Base-by-base conservation (phyloP, 2,329 filamentous ascomycete species). In the Raffaelea deltoideospora region DNA sequence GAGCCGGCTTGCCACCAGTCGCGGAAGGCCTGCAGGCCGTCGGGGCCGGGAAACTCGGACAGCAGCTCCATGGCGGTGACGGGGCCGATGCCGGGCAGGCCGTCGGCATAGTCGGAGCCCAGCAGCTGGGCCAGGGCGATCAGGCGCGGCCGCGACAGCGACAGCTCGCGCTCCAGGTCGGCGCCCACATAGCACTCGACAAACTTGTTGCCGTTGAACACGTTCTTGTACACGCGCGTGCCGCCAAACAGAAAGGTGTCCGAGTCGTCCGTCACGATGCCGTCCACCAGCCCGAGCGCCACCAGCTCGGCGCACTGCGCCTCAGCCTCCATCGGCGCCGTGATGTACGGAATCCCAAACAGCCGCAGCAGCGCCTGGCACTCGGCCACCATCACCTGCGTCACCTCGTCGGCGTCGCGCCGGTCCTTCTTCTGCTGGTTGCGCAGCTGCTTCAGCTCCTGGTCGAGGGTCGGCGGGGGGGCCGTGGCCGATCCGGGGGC, bases 201-300 rank as follows among this genome's bases (percentile, higher is more conserved):
- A 48, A 85, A 93, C 54, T 98, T 98, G 56, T 90, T 90, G 48
- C 85, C 79, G 57, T 95, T 98, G 66, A 98, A 98, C 86, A 98
- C 93, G 63, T 98, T 98, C 57, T 98, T 98, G 67, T 98, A 98
- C 18, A 98, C 81, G 15, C 88, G 71, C 0, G 86, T 98, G 27
- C 90, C 92, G 15, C 90, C 92, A 55, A 98, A 98, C 1, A 98
- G 70, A 51, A 98, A 98, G 1, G 79, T 92, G 62, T 98, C 90
- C 3, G 82, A 92, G 53, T 98, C 90, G 50, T 98, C 90, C 0
- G 92, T 98, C 22, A 98, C 87, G 43, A 98, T 94, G 11, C 92
- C 90, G 53, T 98, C 92, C 9, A 98, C 92, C 0, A 96, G 72
- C 0, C 85, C 84, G 0, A 96, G 64, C 1, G 61, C 62, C 1